A percentile compares a stretch with the other conserved stretches of the same genome.
These are phyloP conservation scores for Moricandia arvensis DNA, from an alignment of 345 rosid species.

Conservation along the genomic window DNA sequence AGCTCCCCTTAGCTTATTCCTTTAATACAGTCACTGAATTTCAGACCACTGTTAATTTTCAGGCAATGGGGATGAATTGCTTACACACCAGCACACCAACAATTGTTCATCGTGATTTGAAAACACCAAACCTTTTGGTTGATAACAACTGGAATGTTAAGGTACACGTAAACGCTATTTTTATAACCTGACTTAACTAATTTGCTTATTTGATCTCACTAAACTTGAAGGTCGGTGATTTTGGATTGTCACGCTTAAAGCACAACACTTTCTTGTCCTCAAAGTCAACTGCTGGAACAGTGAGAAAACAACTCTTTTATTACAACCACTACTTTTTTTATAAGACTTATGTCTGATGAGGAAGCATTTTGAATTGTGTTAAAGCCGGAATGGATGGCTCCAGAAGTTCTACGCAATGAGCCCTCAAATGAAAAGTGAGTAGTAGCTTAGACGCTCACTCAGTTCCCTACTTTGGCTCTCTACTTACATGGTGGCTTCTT, in stretches of 20 bases:
- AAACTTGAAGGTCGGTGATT: slow-evolving; percentile 79
- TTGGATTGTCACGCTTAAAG: slow-evolving; percentile 97
- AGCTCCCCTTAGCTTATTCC: not conserved
- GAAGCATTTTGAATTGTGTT: slow-evolving; percentile 33
- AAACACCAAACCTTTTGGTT: slow-evolving; percentile 97
- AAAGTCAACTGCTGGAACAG: slow-evolving; percentile 99
- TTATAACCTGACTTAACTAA: not conserved
- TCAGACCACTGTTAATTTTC: slow-evolving; percentile 30
- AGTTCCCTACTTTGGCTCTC: not conserved
- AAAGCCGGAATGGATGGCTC: slow-evolving; percentile 99
- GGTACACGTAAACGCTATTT: slow-evolving; percentile 42
- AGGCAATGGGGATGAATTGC: slow-evolving; percentile 99
- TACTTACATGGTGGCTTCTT: slow-evolving; percentile 17
- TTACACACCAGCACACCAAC: slow-evolving; percentile 93
- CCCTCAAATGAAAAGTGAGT: slow-evolving; percentile 97
- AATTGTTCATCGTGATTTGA: slow-evolving; percentile 97
- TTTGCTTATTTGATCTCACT: not conserved
- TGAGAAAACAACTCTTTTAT: slow-evolving; percentile 36
- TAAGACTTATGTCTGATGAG: slow-evolving; percentile 17
- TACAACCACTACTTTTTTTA: not conserved
- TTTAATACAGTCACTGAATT: not conserved
- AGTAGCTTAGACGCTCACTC: not conserved
- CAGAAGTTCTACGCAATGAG: slow-evolving; percentile 95
- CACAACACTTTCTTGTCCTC: slow-evolving; percentile 96
- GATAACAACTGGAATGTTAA: slow-evolving; percentile 99